phyloP scores from a whole-genome alignment of 1,284 basidiomycete species.

The Ustilago lituana region DNA sequence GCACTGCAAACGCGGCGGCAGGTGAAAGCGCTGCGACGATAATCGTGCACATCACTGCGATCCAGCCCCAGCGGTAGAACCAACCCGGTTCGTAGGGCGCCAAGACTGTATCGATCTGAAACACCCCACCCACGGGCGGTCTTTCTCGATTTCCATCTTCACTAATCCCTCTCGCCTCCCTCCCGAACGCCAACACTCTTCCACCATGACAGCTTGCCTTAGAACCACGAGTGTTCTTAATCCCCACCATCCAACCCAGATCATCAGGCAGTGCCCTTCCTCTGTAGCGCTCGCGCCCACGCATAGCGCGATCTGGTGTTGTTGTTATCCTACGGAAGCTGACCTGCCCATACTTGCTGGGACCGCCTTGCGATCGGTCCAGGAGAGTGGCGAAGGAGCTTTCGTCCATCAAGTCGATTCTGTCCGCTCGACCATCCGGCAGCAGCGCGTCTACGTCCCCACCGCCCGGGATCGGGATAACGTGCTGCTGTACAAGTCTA shows the following conservation, averaged over 20 bases:
- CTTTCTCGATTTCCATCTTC: slow-evolving; percentile 9
- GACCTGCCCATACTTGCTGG: slow-evolving; percentile 52
- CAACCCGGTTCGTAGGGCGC: slow-evolving; percentile 80
- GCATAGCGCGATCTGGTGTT: no score
- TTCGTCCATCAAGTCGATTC: slow-evolving; percentile 48
- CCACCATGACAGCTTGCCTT: slow-evolving; percentile 78
- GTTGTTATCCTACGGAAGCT: slow-evolving; percentile 55
- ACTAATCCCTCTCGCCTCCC: slow-evolving; percentile 72
- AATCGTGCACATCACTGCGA: slow-evolving; percentile 10
- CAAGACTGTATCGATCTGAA: slow-evolving; percentile 84
- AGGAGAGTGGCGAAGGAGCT: slow-evolving; percentile 49
- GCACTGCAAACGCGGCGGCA: slow-evolving; percentile 7
- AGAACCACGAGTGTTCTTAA: slow-evolving; percentile 83
- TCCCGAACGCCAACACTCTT: slow-evolving; percentile 80
- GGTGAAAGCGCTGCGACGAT: neutral
- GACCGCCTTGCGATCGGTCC: slow-evolving; percentile 51
- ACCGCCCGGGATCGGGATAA: slow-evolving; percentile 75
- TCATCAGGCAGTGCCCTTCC: no score
- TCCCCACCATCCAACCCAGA: slow-evolving; percentile 81
- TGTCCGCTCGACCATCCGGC: slow-evolving; percentile 26
- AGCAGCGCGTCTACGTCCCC: slow-evolving; percentile 27
- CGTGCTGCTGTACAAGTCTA: slow-evolving; percentile 84
- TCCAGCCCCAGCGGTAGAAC: slow-evolving; percentile 61
- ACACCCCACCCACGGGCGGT: slow-evolving; percentile 73
- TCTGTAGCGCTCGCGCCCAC: no score